Evolutionary conservation across 345 rosid species (phyloP), one percentile per base, ranked within the genome.

Genomic region (Gynandropsis gynandra): DNA sequence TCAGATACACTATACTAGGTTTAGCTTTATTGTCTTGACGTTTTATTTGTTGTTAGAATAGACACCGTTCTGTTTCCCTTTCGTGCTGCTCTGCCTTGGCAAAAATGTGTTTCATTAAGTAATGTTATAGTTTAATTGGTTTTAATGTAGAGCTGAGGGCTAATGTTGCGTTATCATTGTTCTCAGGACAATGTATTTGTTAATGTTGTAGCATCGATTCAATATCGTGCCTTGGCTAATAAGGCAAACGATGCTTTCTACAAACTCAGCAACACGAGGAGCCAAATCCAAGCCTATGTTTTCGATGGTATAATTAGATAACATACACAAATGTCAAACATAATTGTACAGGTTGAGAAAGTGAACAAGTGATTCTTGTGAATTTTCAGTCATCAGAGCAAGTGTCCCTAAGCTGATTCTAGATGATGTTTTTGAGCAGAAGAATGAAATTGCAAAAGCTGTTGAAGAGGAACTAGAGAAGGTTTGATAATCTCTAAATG

Each of bases 401-500:
- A 72, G 76, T 50, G 83, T 78, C 7, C 83, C 83, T 0, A 75
- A 72, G 63, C 20, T 78, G 62, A 40, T 60, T 46, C 42, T 78
- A 20, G 83, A 78, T 59, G 67, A 69, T 61, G 83, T 62, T 38
- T 78, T 78, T 36, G 80, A 78, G 46, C 83, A 78, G 62, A 78
- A 75, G 76, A 78, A 75, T 64, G 78, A 72, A 2, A 78, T 74
- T 31, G 83, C 80, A 0, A 78, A 54, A 67, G 74, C 68, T 46
- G 80, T 78, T 32, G 83, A 78, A 67, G 72, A 64, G 5, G 80
- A 78, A 58, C 80, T 78, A 14, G 80, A 74, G 58, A 78, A 74
- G 76, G 77, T 74, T 61, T 29, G 3, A 10, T 35, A 19, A 9
- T 16, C 59, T n/a, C 54, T 67, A 1, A 8, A n/a, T 54, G 9